These are phyloP conservation scores for Kluyveromyces dobzhanskii DNA, from an alignment of 805 yeast genomes.

Conservation along the genomic window DNA sequence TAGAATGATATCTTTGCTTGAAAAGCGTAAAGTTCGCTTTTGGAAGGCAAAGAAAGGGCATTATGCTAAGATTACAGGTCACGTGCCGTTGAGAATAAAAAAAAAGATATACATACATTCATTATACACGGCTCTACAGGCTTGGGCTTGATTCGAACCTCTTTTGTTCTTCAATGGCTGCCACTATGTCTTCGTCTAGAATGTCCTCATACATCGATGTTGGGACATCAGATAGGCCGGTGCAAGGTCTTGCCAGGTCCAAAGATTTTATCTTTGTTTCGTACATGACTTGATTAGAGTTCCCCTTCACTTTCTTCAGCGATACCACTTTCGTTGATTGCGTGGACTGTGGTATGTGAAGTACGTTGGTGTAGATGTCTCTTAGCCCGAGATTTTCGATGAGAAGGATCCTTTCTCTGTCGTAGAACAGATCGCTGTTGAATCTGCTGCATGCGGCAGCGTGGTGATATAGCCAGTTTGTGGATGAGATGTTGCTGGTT, in stretches of 20 bases:
- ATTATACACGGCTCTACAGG: too few relatives aligned
- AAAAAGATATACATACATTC: background rate
- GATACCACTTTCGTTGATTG: slow-evolving; percentile 52
- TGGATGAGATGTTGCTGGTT: slow-evolving; percentile 41
- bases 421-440: slow-evolving; percentile 53
- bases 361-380: slow-evolving; percentile 80
- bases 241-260: slow-evolving; percentile 38
- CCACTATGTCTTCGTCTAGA: slow-evolving; percentile 47
- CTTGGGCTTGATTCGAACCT: slow-evolving; percentile 35
- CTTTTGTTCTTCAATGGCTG: slow-evolving; percentile 59
- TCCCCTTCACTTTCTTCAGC: slow-evolving; percentile 15
- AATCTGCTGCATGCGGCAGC: slow-evolving; percentile 69
- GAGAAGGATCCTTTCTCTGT: slow-evolving; percentile 43
- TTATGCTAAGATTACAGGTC: too few relatives aligned
- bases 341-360: slow-evolving; percentile 62
- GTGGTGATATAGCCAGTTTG: slow-evolving; percentile 79
- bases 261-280: slow-evolving; percentile 42
- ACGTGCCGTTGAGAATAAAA: background rate
- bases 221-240: slow-evolving; percentile 61
- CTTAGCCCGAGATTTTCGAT: slow-evolving; percentile 46
- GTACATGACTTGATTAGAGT: slow-evolving; percentile 32
- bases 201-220: slow-evolving; percentile 47
- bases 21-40: too few relatives aligned
- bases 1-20: too few relatives aligned
- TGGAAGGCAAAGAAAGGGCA: too few relatives aligned